Evolutionary conservation across 31 red algal genomes (phyloP), one percentile per base, ranked within the genome.

Genomic region (Odonthalia washingtoniensis): DNA sequence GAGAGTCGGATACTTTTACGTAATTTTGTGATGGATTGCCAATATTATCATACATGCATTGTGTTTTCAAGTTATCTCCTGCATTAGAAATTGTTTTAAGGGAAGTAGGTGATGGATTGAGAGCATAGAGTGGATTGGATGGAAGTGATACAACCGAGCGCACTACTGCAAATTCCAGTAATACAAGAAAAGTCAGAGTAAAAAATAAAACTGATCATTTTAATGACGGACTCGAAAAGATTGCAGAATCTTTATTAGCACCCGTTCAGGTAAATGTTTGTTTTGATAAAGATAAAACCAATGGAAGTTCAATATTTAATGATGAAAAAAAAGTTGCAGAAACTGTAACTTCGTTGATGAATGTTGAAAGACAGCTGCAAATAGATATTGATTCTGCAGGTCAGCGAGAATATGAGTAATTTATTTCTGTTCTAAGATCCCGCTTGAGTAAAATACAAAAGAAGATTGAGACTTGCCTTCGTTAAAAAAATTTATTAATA

Each of bases 1-100:
- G 49, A 2, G 79, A 90, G 4, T 4, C 27, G 1, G 65, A 82
- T 14, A 3, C 60, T 35, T 83, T 90, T 69, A 39, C 87, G 16
- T 64, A 52, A 21, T 90, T 83, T 3, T 66, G 39, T 2, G 16
- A 82, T 14, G 66, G 70, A 36, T 66, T 65, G 0, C 75, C 52
- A 27, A 46, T 46, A 27, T 26, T n/a, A n/a, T n/a, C n/a, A n/a
- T n/a, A n/a, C n/a, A n/a, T n/a, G n/a, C n/a, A n/a, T n/a, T n/a
- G n/a, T n/a, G n/a, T n/a, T n/a, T n/a, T n/a, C n/a, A n/a, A n/a
- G n/a, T n/a, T n/a, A n/a, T n/a, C n/a, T n/a, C 75, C 12, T 75
- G 77, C 79, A 83, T 75, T 34, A 83, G 82, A 77, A 60, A 83
- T 45, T 83, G 79, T 46, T 66, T 90, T 89, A 3, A 2, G 75